Percentiles rank a stretch among this genome's conserved stretches.
Conservation (phyloP, 352 stramenopile genomes). For the Pythium phragmiticola region DNA sequence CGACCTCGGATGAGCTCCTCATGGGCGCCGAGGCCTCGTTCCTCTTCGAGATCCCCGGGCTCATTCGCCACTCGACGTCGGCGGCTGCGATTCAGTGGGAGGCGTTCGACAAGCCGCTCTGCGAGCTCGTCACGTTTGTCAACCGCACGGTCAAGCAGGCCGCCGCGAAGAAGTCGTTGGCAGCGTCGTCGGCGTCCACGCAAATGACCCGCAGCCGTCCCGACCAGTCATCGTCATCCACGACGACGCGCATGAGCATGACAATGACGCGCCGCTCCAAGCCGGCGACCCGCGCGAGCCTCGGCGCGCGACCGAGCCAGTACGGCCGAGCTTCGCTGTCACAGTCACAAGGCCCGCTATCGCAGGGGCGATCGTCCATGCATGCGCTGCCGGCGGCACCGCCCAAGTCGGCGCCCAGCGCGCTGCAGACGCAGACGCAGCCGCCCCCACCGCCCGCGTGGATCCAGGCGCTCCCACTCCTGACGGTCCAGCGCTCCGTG, state of each 20-base stretch:
- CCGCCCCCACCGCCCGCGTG: constrained; percentile 25
- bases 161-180: neutral
- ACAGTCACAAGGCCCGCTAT: neutral
- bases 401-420: constrained; percentile 5
- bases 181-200: neutral
- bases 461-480: constrained; percentile 43
- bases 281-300: constrained; percentile 10
- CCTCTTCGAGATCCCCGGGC: constrained; percentile 71
- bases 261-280: constrained; percentile 9
- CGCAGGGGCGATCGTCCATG: constrained; percentile 6
- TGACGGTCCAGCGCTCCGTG: constrained; percentile 47
- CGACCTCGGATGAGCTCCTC: constrained; percentile 69
- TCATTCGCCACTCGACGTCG: constrained; percentile 38
- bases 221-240: neutral
- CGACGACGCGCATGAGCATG: constrained; percentile 23
- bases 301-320: constrained; percentile 10
- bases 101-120: constrained; percentile 58
- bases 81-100: constrained; percentile 46
- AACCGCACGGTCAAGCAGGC: constrained; percentile 43
- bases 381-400: constrained; percentile 6
- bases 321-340: constrained; percentile 10
- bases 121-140: constrained; percentile 48
- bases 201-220: neutral
- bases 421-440: neutral
- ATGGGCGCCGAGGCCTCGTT: constrained; percentile 59